Evolutionary conservation across 1,284 basidiomycete species (phyloP), one percentile per base, ranked within the genome.

Genomic region (Fomitopsis schrenkii): DNA sequence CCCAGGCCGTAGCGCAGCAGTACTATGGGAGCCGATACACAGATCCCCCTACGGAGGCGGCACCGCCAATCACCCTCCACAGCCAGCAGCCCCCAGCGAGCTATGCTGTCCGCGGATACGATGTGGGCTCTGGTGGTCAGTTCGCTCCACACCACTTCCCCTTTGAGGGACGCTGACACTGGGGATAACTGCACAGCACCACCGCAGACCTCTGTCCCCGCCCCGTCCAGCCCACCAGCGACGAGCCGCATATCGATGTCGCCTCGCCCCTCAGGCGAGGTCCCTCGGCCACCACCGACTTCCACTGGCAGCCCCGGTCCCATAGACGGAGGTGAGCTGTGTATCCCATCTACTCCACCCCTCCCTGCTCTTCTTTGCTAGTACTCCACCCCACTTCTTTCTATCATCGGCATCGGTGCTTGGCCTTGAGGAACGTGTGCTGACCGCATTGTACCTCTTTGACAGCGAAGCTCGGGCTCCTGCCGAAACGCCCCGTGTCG

Each of bases 401-500:
- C 48, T 15, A 3, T 5, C 46, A 8, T 3, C 14, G n/a, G n/a
- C n/a, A 10, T 26, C 26, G 22, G 26, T 30, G 26, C 46, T 12
- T 48, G 46, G 26, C 2, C 48, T 22, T 33, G 28, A 50, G 12
- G 28, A 17, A 30, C 28, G 26, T 50, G 28, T 33, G 48, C 48
- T 50, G 14, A 50, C 28, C 8, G 15, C 14, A 22, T 36, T n/a
- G 19, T 45, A 22, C 22, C 55, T 26, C 41, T 12, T 50, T 30
- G 28, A 50, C 61, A 80, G 80, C 75, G 55, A 90, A 89, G 73
- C 76, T 91, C 2, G 90, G 89, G n/a, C 71, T 91, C 41, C 76
- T 91, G 22, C 89, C 90, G 5, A 90, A 90, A 73, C 82, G 85
- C 0, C 87, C 89, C 2, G 88, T 91, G 14, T 86, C 87, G 9